These are phyloP conservation scores for Pichia nakasei DNA, from an alignment of 805 yeast genomes.

Conservation along the genomic window DNA sequence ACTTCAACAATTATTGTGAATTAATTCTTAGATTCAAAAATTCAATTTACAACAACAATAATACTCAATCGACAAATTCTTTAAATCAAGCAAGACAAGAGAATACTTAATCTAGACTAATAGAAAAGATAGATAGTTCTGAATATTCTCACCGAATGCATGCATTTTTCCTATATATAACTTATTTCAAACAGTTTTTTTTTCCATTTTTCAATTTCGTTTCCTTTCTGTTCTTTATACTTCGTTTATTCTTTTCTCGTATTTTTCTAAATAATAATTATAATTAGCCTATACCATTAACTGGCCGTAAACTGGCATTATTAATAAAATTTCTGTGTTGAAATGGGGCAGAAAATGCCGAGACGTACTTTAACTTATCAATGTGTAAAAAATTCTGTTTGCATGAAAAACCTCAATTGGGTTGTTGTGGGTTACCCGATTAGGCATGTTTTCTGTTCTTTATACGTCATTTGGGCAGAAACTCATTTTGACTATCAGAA, in stretches of 20 bases:
- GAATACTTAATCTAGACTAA: not conserved
- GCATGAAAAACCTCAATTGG: not conserved
- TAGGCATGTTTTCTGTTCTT: not conserved
- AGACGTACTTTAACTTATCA: too few relatives aligned
- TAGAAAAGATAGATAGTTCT: too few relatives aligned
- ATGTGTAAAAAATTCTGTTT: not conserved
- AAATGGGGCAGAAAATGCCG: not conserved
- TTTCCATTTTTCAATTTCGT: too few relatives aligned
- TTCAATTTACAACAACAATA: not conserved
- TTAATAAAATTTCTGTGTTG: too few relatives aligned
- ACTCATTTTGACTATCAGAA: not conserved
- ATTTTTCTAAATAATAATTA: too few relatives aligned
- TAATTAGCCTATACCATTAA: too few relatives aligned
- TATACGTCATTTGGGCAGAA: not conserved
- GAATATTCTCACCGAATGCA: too few relatives aligned
- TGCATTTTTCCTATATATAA: too few relatives aligned
- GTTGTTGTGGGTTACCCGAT: not conserved
- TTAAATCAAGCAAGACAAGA: not conserved
- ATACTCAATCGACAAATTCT: not conserved
- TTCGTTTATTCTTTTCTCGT: too few relatives aligned
- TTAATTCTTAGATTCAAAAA: slow-evolving; percentile 3
- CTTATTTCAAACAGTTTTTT: too few relatives aligned
- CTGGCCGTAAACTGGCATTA: too few relatives aligned
- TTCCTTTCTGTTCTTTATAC: too few relatives aligned
- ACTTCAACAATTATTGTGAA: slow-evolving; percentile 1